These are phyloP conservation scores for Russula dissimulans DNA, from an alignment of 768 basidiomycete genomes.

Conservation along the genomic window DNA sequence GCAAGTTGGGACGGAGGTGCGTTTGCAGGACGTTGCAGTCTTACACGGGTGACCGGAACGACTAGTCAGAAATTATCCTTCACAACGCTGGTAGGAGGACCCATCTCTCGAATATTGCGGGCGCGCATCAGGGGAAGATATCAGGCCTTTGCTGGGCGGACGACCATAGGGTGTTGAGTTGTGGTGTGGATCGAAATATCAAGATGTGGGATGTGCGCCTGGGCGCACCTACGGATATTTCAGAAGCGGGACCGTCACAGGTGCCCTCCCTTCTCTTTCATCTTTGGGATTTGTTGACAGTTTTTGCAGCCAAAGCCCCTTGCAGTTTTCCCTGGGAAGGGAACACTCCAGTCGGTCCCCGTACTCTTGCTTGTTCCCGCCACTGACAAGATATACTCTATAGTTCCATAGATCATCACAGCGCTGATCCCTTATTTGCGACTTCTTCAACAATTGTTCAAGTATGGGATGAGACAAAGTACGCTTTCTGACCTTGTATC, in stretches of 20 bases:
- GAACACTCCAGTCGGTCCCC: constrained; percentile 73
- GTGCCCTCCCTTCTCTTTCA: constrained; percentile 16
- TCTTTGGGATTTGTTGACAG: neutral
- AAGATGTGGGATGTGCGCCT: constrained; percentile 64
- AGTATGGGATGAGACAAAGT: constrained; percentile 98
- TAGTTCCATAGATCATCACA: constrained; percentile 92
- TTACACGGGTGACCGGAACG: neutral
- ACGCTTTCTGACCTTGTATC: constrained; percentile 20
- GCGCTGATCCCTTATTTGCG: constrained; percentile 81
- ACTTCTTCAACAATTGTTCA: constrained; percentile 91
- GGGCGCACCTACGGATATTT: constrained; percentile 20
- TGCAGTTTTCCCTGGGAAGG: constrained; percentile 75
- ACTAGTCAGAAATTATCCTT: constrained; percentile 61
- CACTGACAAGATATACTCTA: neutral
- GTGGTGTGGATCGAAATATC: constrained; percentile 73
- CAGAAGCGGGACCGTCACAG: constrained; percentile 34
- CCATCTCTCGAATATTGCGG: constrained; percentile 46
- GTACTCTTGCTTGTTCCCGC: neutral
- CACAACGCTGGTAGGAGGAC: constrained; percentile 64
- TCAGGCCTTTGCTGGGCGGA: constrained; percentile 73
- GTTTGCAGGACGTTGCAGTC: constrained; percentile 23
- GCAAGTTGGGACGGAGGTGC: constrained; percentile 91
- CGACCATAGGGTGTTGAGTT: constrained; percentile 56
- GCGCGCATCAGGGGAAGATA: constrained; percentile 79
- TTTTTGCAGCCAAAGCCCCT: constrained; percentile 40